Conservation (phyloP, 2,329 filamentous ascomycete genomes). For the Xylaria sp. region DNA sequence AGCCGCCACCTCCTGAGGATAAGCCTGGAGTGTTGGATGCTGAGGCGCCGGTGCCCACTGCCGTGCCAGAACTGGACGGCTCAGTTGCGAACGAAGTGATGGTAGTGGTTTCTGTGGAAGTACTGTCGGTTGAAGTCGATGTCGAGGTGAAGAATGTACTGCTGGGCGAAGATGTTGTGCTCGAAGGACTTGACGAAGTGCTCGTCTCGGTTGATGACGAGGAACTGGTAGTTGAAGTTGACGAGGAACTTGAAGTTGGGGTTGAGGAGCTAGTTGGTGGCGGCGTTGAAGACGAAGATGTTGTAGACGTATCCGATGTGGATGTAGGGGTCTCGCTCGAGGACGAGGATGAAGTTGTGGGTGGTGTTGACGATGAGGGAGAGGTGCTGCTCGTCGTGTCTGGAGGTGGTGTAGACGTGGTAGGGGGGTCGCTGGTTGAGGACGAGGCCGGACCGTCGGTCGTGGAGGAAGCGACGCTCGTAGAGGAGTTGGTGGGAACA, state of each 20-base stretch:
- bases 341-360: conserved; percentile 36
- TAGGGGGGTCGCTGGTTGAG: conserved; percentile 21
- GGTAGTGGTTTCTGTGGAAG: conserved; percentile 41
- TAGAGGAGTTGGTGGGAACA: conserved; percentile 26
- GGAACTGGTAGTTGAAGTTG: conserved; percentile 31
- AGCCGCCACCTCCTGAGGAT: conserved; percentile 33
- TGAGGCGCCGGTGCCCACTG: conserved; percentile 31
- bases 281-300: conserved; percentile 29
- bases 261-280: conserved; percentile 36
- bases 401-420: conserved; percentile 15
- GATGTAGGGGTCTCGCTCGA: conserved; percentile 32
- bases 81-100: conserved; percentile 45
- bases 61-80: conserved; percentile 24
- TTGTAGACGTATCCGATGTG: conserved; percentile 9
- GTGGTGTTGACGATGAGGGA: conserved; percentile 30
- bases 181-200: conserved; percentile 26
- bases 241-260: conserved; percentile 26
- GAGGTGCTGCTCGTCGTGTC: conserved; percentile 29
- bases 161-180: conserved; percentile 10
- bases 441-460: conserved; percentile 33
- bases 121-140: conserved; percentile 31
- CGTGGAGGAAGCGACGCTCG: conserved; percentile 24
- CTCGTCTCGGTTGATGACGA: conserved; percentile 32
- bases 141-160: conserved; percentile 1
- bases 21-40: conserved; percentile 38